Percentiles rank a stretch among this genome's conserved stretches.
phyloP scores from a whole-genome alignment of 2,329 filamentous ascomycete genomes.

The Phialocephala subalpina region DNA sequence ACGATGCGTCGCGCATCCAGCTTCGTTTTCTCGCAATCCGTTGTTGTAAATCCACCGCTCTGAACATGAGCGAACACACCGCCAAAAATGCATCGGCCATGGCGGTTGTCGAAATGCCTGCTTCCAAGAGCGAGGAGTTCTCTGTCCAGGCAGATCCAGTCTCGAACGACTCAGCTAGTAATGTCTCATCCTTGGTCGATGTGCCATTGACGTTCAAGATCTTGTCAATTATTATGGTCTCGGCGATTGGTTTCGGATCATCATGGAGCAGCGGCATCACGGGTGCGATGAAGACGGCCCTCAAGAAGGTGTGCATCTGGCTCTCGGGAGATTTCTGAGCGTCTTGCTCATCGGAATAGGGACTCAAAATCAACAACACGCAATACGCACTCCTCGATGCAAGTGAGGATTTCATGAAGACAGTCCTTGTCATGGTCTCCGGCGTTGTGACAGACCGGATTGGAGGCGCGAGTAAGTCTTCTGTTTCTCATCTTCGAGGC shows the following conservation, averaged over 20 bases:
- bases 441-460: conserved; percentile 65
- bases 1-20: neutral
- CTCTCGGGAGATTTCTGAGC: neutral
- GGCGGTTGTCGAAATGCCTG: conserved; percentile 1
- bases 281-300: conserved; percentile 65
- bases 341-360: conserved; percentile 32
- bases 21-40: neutral
- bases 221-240: conserved; percentile 57
- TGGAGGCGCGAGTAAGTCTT: conserved; percentile 58
- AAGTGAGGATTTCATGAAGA: conserved; percentile 69
- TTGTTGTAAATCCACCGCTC: neutral
- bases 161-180: conserved; percentile 7
- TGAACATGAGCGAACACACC: conserved; percentile 15
- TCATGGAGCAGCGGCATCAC: conserved; percentile 68
- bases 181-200: conserved; percentile 10
- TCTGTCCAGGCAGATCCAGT: conserved; percentile 6
- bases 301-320: conserved; percentile 57
- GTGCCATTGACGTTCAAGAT: conserved; percentile 45
- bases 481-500: neutral
- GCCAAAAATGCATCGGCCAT: conserved; percentile 14
- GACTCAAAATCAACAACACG: conserved; percentile 66
- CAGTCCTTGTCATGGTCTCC: conserved; percentile 59
- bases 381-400: conserved; percentile 66
- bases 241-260: conserved; percentile 64
- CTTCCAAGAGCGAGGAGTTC: neutral